Evolutionary conservation across 2,329 filamentous ascomycete genomes (phyloP).

Genomic region (Clonostachys solani): DNA sequence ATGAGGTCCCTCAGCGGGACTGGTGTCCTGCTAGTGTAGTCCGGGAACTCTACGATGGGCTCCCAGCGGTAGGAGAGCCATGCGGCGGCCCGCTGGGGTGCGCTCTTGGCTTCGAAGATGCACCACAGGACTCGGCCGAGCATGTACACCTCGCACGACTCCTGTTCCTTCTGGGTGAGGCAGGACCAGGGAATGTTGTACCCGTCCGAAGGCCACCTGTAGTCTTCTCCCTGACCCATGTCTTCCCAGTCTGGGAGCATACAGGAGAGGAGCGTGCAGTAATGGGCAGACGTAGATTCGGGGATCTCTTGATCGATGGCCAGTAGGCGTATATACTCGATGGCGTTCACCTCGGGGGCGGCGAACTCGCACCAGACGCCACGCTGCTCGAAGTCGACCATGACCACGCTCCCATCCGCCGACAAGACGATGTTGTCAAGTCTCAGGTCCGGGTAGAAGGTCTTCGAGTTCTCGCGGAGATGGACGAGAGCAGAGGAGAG

Average conservation of each 20-base stretch:
- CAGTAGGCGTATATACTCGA: constrained; percentile 53
- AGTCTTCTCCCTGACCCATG: constrained; percentile 33
- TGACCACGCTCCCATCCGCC: constrained; percentile 37
- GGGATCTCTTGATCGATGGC: constrained; percentile 43
- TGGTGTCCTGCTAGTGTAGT: constrained; percentile 41
- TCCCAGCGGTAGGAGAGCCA: constrained; percentile 58
- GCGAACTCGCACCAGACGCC: constrained; percentile 61
- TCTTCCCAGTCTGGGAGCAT: constrained; percentile 43
- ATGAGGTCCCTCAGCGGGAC: constrained; percentile 39
- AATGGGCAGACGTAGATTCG: constrained; percentile 29
- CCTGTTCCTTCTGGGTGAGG: constrained; percentile 45
- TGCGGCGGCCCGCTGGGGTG: constrained; percentile 49
- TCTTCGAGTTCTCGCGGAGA: constrained; percentile 34
- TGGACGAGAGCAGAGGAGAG: constrained; percentile 47
- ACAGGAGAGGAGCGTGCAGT: constrained; percentile 30
- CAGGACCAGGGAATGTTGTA: constrained; percentile 55
- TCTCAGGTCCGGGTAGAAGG: constrained; percentile 55
- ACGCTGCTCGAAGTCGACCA: constrained; percentile 60
- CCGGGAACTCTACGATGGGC: constrained; percentile 51
- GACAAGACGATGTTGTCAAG: constrained; percentile 56
- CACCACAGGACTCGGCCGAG: constrained; percentile 58
- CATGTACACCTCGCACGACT: constrained; percentile 59
- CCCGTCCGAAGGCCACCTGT: constrained; percentile 39
- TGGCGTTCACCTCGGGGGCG: constrained; percentile 53
- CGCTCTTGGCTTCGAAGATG: constrained; percentile 56